A percentile compares a stretch with the other conserved stretches of the same genome.
Evolutionary conservation across 2,329 filamentous ascomycete species (phyloP).

Genomic region (Fusarium xylarioides): DNA sequence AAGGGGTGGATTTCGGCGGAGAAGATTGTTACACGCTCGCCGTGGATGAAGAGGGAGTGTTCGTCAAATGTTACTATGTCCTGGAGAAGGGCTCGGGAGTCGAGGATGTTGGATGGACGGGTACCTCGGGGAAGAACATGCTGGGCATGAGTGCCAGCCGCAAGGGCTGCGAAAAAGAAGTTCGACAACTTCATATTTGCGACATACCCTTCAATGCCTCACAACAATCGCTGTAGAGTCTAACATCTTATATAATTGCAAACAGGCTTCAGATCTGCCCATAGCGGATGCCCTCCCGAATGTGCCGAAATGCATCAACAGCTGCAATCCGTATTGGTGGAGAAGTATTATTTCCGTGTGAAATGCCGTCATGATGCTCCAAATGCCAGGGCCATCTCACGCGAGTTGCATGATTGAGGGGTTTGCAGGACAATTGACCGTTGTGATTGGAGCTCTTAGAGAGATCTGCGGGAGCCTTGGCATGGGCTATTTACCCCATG

Average conservation of each 20-base stretch:
- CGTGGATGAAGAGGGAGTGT: constrained; percentile 74
- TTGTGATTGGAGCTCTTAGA: constrained; percentile 20
- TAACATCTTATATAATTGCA: not conserved
- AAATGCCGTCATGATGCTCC: constrained; percentile 1
- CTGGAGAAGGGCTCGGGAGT: constrained; percentile 44
- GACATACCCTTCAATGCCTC: not conserved
- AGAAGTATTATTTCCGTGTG: constrained; percentile 1
- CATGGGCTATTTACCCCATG: not conserved
- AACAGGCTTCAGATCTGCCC: not conserved
- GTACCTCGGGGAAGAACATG: constrained; percentile 23
- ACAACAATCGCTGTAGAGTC: accelerated
- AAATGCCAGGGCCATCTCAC: not conserved
- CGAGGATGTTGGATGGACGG: constrained; percentile 34
- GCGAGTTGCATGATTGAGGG: constrained; percentile 13
- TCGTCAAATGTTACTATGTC: constrained; percentile 74
- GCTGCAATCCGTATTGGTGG: constrained; percentile 29
- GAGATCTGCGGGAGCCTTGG: not conserved
- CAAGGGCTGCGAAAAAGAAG: not conserved
- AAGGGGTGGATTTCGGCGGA: constrained; percentile 79
- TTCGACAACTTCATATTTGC: constrained; percentile 25
- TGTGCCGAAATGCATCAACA: not conserved
- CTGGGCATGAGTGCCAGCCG: constrained; percentile 13
- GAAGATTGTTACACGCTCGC: constrained; percentile 76
- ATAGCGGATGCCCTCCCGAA: constrained; percentile 20
- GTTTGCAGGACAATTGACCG: not conserved